Evolutionary conservation across 2,329 filamentous ascomycete species (phyloP).

Genomic region (Teratosphaeria destructans): DNA sequence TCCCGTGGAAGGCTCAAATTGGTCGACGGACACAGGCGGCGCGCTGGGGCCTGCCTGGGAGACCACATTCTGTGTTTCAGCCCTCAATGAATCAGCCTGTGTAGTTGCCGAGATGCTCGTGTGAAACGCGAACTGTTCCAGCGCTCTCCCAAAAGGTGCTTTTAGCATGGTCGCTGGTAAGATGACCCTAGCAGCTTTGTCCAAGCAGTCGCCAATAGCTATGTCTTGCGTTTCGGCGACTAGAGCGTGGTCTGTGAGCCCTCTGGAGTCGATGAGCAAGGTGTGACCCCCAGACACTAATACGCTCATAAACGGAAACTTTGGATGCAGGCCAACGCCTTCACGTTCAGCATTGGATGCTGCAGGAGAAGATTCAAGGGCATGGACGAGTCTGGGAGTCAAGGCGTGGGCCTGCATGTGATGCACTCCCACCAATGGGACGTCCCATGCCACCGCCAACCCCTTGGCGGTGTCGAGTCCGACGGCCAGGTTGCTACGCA

Average conservation of each 20-base stretch:
- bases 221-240: constrained; percentile 67
- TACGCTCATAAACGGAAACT: constrained; percentile 77
- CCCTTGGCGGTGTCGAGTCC: constrained; percentile 83
- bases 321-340: constrained; percentile 29
- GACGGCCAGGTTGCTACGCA: constrained; percentile 65
- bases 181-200: constrained; percentile 72
- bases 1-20: constrained; percentile 28
- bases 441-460: constrained; percentile 68
- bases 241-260: constrained; percentile 59
- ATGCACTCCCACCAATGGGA: constrained; percentile 77
- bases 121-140: constrained; percentile 71
- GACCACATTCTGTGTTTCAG: neutral
- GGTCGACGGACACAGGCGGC: neutral
- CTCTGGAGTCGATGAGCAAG: constrained; percentile 64
- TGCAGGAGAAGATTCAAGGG: neutral
- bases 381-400: constrained; percentile 61
- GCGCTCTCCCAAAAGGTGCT: constrained; percentile 62
- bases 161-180: constrained; percentile 53
- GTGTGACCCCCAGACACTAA: constrained; percentile 91
- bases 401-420: constrained; percentile 97
- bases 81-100: neutral
- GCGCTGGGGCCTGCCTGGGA: neutral
- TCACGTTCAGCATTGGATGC: neutral
- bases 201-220: constrained; percentile 80
- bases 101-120: neutral